Evolutionary conservation across 306 rosid species (phyloP).

Genomic region (Ochetophila trinervis): DNA sequence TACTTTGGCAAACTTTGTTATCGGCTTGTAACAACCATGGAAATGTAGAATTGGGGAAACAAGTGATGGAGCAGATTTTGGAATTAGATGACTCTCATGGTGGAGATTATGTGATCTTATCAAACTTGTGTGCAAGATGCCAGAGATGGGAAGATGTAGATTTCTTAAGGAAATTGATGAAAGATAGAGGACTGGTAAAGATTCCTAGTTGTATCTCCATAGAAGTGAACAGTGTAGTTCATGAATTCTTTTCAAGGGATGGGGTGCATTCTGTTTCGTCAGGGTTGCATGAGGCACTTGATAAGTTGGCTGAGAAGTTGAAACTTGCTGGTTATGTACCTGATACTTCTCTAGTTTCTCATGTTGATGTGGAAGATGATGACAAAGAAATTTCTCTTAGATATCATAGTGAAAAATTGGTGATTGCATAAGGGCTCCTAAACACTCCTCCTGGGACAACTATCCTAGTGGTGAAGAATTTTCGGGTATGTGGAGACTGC

Average conservation of each 20-base stretch:
- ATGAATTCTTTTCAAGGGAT: slow-evolving; percentile 79
- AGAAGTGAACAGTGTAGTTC: slow-evolving; percentile 80
- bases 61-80: slow-evolving; percentile 48
- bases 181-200: slow-evolving; percentile 56
- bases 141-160: slow-evolving; percentile 88
- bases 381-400: slow-evolving; percentile 66
- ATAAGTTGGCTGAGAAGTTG: slow-evolving; percentile 61
- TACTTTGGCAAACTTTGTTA: slow-evolving; percentile 78
- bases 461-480: slow-evolving; percentile 77
- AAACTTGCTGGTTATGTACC: slow-evolving; percentile 73
- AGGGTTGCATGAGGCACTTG: slow-evolving; percentile 52
- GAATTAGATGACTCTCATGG: slow-evolving; percentile 76
- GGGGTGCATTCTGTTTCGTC: slow-evolving; percentile 52
- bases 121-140: slow-evolving; percentile 65
- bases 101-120: slow-evolving; percentile 81
- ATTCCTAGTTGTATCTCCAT: slow-evolving; percentile 86
- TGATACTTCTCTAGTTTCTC: slow-evolving; percentile 65
- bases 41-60: slow-evolving; percentile 68
- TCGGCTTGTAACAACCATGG: slow-evolving; percentile 68
- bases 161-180: slow-evolving; percentile 63
- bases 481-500: slow-evolving; percentile 77
- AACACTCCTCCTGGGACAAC: slow-evolving; percentile 69
- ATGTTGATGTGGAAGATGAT: slow-evolving; percentile 61
- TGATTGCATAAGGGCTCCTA: slow-evolving; percentile 65
- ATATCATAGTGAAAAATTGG: slow-evolving; percentile 85